A percentile compares a stretch with the other conserved stretches of the same genome.
These are phyloP conservation scores for Madurella mycetomatis DNA, from an alignment of 2,329 filamentous ascomycete species.

Conservation along the genomic window DNA sequence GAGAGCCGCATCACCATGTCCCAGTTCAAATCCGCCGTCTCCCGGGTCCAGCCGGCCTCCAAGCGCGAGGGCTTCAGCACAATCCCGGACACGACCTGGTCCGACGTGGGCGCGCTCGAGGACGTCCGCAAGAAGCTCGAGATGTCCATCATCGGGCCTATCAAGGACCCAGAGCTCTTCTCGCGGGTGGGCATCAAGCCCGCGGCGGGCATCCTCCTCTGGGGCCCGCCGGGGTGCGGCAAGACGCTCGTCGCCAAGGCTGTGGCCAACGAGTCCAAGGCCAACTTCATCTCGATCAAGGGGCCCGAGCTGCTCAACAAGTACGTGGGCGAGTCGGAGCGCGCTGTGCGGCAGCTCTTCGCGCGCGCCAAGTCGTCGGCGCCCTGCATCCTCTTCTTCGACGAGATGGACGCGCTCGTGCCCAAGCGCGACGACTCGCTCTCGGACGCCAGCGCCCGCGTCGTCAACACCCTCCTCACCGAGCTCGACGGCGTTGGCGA, in stretches of 20 bases:
- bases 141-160: conserved; percentile 84
- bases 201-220: conserved; percentile 84
- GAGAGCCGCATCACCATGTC: conserved; percentile 40
- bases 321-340: conserved; percentile 94
- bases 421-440: conserved; percentile 70
- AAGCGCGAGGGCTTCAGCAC: conserved; percentile 93
- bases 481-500: conserved; percentile 84
- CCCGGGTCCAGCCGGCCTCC: conserved; percentile 71
- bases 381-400: conserved; percentile 96
- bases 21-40: conserved; percentile 71
- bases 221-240: conserved; percentile 94
- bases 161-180: conserved; percentile 75
- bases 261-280: conserved; percentile 89
- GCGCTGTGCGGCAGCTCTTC: conserved; percentile 88
- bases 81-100: conserved; percentile 89
- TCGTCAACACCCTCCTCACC: conserved; percentile 92
- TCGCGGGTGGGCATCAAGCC: conserved; percentile 71
- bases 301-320: conserved; percentile 96
- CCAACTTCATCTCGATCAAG: conserved; percentile 97
- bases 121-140: conserved; percentile 76
- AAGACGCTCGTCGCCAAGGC: conserved; percentile 96
- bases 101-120: conserved; percentile 80
- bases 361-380: conserved; percentile 77
- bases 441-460: conserved; percentile 76
- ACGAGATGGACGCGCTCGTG: conserved; percentile 91